Conservation (phyloP, 2,329 filamentous ascomycete genomes). For the Dactylellina haptotyla region DNA sequence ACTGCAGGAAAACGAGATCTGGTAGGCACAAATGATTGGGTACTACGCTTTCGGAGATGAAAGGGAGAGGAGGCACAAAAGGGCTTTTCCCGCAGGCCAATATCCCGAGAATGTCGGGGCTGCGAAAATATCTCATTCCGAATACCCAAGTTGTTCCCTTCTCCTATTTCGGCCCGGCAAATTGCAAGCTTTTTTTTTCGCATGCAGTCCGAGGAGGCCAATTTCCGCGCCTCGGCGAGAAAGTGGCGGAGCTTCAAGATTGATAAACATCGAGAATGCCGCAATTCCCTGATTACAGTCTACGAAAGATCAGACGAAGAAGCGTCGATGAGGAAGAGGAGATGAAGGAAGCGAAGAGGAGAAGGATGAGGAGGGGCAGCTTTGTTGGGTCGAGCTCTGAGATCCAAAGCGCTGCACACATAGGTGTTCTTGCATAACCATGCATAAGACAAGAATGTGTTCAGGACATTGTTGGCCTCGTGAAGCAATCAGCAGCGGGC, state of each 20-base stretch:
- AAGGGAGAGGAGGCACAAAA: conserved; percentile 10
- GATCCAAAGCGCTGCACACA: conserved; percentile 29
- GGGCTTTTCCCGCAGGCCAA: conserved; percentile 11
- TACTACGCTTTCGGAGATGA: conserved; percentile 17
- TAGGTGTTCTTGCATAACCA: conserved; percentile 51
- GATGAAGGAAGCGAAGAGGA: too few relatives aligned
- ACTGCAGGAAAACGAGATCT: conserved; percentile 47
- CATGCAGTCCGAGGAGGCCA: conserved; percentile 30
- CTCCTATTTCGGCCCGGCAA: conserved; percentile 51
- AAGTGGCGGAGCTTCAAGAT: conserved; percentile 13
- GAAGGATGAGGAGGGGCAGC: conserved; percentile 33
- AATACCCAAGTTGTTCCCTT: conserved; percentile 22
- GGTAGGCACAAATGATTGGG: conserved; percentile 39
- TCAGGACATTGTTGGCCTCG: conserved; percentile 43
- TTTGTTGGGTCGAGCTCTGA: conserved; percentile 44
- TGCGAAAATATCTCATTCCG: conserved; percentile 54
- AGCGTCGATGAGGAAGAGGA: conserved; percentile 12
- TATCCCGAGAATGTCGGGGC: conserved; percentile 38
- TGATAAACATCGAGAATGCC: background rate
- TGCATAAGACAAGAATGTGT: conserved; percentile 52
- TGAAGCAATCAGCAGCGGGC: conserved; percentile 52
- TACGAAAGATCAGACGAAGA: conserved; percentile 51
- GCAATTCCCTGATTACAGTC: background rate
- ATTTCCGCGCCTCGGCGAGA: conserved; percentile 30
- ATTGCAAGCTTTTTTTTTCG: conserved; percentile 19